These are phyloP conservation scores for Globomyces pollinis-pini DNA, from an alignment of 192 early-diverging fungal species.

Conservation along the genomic window DNA sequence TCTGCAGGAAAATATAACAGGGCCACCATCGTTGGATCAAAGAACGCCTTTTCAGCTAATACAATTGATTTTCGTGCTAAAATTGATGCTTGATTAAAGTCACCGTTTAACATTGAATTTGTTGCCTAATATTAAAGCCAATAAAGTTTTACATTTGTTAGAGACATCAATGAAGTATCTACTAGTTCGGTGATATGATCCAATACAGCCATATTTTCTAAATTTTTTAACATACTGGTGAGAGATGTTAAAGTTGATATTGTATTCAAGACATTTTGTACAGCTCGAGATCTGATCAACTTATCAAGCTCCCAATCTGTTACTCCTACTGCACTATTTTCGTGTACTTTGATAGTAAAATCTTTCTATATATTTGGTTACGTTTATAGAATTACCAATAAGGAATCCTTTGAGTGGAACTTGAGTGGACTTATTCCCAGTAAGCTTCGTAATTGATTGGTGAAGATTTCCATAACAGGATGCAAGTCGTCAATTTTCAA, in stretches of 20 bases:
- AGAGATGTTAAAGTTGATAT: constrained; percentile 74
- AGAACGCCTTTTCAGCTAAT: constrained; percentile 82
- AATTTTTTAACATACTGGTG: constrained; percentile 60
- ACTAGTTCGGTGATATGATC: constrained; percentile 63
- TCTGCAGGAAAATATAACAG: constrained; percentile 98
- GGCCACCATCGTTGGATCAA: constrained; percentile 96
- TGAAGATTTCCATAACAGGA: constrained; percentile 68
- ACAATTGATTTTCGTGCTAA: constrained; percentile 57
- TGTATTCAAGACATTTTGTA: constrained; percentile 66
- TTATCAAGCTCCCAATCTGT: constrained; percentile 79
- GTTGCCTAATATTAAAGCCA: neutral
- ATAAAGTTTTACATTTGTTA: neutral
- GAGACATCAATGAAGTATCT: constrained; percentile 2
- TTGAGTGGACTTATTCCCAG: constrained; percentile 62
- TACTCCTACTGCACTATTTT: constrained; percentile 48
- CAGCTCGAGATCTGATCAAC: constrained; percentile 58
- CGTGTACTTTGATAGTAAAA: constrained; percentile 32
- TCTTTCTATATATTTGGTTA: constrained; percentile 14
- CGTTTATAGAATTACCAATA: constrained; percentile 23
- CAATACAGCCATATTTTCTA: constrained; percentile 89
- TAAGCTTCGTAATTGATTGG: constrained; percentile 74
- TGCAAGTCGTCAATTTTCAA: constrained; percentile 40
- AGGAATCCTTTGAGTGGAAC: constrained; percentile 19
- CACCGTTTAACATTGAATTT: neutral
- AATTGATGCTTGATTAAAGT: constrained; percentile 36